Evolutionary conservation across 1,284 basidiomycete genomes (phyloP).

Genomic region (Irpex sp.): DNA sequence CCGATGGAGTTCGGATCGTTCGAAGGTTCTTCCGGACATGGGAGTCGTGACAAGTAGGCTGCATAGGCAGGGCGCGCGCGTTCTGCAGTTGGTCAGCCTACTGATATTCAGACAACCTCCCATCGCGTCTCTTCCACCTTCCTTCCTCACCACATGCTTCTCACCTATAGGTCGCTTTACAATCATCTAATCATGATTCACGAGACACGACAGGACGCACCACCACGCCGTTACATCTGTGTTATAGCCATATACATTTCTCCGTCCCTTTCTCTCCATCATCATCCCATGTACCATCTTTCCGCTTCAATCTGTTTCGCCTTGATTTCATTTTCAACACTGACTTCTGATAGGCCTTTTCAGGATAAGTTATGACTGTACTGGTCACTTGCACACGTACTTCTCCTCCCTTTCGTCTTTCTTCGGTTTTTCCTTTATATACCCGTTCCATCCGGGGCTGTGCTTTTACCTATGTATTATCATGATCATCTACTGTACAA

Average conservation of each 20-base stretch:
- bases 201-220: background rate
- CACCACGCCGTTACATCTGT: background rate
- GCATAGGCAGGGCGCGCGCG: background rate
- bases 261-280: background rate
- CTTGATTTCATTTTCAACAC: background rate
- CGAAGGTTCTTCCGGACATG: background rate
- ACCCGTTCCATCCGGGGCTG: background rate
- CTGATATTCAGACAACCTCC: background rate
- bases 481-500: background rate
- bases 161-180: background rate
- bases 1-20: conserved; percentile 16
- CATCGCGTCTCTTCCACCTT: background rate
- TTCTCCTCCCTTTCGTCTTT: background rate
- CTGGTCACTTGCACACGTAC: background rate
- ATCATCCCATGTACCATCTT: background rate
- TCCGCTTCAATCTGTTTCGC: background rate
- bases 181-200: background rate
- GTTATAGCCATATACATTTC: background rate
- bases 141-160: background rate
- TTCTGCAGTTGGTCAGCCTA: background rate
- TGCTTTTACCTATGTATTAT: background rate
- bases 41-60: background rate
- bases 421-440: background rate
- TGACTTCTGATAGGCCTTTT: background rate
- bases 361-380: background rate